Percentiles rank a stretch among this genome's conserved stretches.
phyloP scores from a whole-genome alignment of 1,284 basidiomycete genomes.

The Apiotrichum akiyoshidainum region DNA sequence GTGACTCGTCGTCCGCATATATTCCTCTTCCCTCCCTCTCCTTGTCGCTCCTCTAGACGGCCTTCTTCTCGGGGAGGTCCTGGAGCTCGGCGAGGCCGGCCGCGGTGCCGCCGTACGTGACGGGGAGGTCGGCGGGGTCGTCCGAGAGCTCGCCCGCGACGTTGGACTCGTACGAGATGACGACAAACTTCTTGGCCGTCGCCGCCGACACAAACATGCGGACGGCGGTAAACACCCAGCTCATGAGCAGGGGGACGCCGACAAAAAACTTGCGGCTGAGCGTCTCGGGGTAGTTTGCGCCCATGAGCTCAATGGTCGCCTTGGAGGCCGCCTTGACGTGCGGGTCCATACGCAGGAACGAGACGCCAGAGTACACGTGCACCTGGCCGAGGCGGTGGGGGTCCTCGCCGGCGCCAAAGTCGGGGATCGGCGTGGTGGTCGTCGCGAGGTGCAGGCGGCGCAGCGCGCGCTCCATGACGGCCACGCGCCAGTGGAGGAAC shows the following conservation, averaged over 20 bases:
- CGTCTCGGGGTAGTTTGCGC: slow-evolving; percentile 31
- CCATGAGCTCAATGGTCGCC: slow-evolving; percentile 27
- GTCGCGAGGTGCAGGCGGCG: slow-evolving; percentile 20
- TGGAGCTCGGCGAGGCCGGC: slow-evolving; percentile 19
- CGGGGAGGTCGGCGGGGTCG: slow-evolving; percentile 20
- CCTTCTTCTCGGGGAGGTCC: not conserved
- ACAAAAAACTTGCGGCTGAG: slow-evolving; percentile 32
- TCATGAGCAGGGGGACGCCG: slow-evolving; percentile 30
- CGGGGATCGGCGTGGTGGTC: slow-evolving; percentile 24
- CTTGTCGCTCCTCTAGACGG: no score
- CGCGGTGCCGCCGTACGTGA: slow-evolving; percentile 24
- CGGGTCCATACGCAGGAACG: slow-evolving; percentile 30
- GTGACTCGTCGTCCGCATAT: no score
- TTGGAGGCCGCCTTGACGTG: slow-evolving; percentile 28
- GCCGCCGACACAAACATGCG: slow-evolving; percentile 26
- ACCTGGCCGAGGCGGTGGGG: slow-evolving; percentile 30
- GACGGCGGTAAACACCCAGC: slow-evolving; percentile 28
- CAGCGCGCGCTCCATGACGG: slow-evolving; percentile 26
- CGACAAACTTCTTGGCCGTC: slow-evolving; percentile 29
- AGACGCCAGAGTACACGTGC: slow-evolving; percentile 28
- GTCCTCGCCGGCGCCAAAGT: slow-evolving; percentile 17
- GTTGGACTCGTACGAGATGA: slow-evolving; percentile 22
- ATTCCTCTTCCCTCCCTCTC: no score
- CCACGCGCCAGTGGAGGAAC: slow-evolving; percentile 33
- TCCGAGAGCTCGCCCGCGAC: slow-evolving; percentile 23